A percentile compares a stretch with the other conserved stretches of the same genome.
phyloP scores from a whole-genome alignment of 2,329 filamentous ascomycete species.

The Diaporthe sp. region DNA sequence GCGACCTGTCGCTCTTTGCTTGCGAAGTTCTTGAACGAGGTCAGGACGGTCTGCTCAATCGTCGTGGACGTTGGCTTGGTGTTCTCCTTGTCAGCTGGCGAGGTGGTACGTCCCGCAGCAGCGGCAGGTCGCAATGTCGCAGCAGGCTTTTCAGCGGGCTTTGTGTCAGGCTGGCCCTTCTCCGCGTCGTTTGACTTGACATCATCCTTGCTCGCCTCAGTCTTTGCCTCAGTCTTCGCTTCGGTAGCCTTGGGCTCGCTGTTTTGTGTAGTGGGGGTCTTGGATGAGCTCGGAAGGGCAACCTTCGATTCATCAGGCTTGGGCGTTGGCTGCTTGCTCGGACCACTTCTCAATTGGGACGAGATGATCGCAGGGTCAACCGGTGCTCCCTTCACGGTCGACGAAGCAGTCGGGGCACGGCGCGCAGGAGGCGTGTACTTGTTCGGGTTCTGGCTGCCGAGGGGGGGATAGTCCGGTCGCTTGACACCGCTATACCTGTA shows the following conservation, averaged over 20 bases:
- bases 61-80: conserved; percentile 67
- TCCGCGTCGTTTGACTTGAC: conserved; percentile 48
- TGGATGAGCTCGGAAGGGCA: conserved; percentile 39
- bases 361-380: conserved; percentile 93
- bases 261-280: conserved; percentile 43
- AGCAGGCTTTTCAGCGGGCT: conserved; percentile 40
- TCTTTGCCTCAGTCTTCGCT: conserved; percentile 42
- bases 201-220: conserved; percentile 46
- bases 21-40: conserved; percentile 75
- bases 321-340: conserved; percentile 55
- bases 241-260: conserved; percentile 49
- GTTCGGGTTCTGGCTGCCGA: conserved; percentile 65
- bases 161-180: conserved; percentile 43
- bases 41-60: conserved; percentile 72
- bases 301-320: conserved; percentile 54
- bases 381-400: conserved; percentile 81
- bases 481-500: conserved; percentile 87
- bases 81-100: conserved; percentile 54
- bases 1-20: conserved; percentile 66
- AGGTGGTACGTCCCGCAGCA: conserved; percentile 54
- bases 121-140: conserved; percentile 48
- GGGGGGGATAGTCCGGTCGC: conserved; percentile 80
- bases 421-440: conserved; percentile 94
- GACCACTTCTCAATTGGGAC: conserved; percentile 73
- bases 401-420: conserved; percentile 80